Percentiles rank a stretch among this genome's conserved stretches.
These are phyloP conservation scores for Flaveria brownii DNA, from an alignment of 129 eudicot genomes.

Conservation along the genomic window DNA sequence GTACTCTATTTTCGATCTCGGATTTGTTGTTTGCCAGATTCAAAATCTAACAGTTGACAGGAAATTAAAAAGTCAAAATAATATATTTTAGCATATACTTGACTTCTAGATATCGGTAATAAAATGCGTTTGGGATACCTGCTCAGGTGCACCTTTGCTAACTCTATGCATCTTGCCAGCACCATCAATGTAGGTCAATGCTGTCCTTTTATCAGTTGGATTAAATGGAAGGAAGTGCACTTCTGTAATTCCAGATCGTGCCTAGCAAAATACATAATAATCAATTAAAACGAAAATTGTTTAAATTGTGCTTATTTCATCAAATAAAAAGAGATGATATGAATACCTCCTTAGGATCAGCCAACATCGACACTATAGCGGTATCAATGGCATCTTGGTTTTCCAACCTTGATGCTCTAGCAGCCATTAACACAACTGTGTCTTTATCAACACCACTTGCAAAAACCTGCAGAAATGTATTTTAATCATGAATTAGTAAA, in stretches of 20 bases:
- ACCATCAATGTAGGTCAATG: slow-evolving; percentile 50
- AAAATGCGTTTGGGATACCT: slow-evolving; percentile 33
- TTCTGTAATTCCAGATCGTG: slow-evolving; percentile 51
- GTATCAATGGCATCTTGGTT: slow-evolving; percentile 73
- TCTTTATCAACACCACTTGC: slow-evolving; percentile 56
- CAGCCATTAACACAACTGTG: slow-evolving; percentile 67
- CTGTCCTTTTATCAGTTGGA: slow-evolving; percentile 57
- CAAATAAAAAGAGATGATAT: background rate
- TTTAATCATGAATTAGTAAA: background rate
- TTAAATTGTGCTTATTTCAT: background rate
- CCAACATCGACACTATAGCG: slow-evolving; percentile 57
- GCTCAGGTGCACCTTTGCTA: slow-evolving; percentile 68
- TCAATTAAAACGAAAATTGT: background rate
- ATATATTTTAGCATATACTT: background rate
- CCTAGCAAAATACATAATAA: slow-evolving; percentile 27
- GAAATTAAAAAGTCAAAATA: background rate
- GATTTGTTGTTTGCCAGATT: slow-evolving; percentile 44
- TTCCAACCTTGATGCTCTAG: slow-evolving; percentile 65
- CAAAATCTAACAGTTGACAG: slow-evolving; percentile 33
- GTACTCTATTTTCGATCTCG: slow-evolving; percentile 51
- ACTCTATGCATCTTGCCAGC: slow-evolving; percentile 59
- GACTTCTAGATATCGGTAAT: background rate
- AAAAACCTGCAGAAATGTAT: slow-evolving; percentile 44
- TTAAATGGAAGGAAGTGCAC: slow-evolving; percentile 60
- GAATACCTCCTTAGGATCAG: slow-evolving; percentile 63